Conservation (phyloP, 2,329 filamentous ascomycete species). For the Harringtonia lauricola region DNA sequence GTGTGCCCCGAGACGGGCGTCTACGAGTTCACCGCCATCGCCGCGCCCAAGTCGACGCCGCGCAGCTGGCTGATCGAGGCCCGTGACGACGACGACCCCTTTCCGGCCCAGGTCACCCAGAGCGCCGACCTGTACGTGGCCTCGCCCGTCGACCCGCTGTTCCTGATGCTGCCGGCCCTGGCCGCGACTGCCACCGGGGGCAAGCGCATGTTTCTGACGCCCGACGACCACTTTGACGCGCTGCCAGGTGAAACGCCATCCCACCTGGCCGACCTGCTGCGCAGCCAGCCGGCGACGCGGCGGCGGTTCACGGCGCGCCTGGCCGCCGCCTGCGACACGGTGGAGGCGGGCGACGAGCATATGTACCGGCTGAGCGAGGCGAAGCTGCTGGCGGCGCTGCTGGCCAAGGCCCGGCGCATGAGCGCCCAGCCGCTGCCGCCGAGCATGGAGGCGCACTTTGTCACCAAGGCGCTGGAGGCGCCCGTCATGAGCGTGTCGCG, state of each 20-base stretch:
- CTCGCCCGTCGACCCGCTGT: slow-evolving; percentile 74
- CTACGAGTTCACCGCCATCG: slow-evolving; percentile 52
- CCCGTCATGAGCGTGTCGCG: slow-evolving; percentile 58
- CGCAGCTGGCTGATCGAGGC: slow-evolving; percentile 48
- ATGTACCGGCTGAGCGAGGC: slow-evolving; percentile 72
- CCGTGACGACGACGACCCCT: slow-evolving; percentile 2
- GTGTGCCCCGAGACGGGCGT: slow-evolving; percentile 50
- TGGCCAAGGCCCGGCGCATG: slow-evolving; percentile 64
- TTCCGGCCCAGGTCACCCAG: slow-evolving; percentile 41
- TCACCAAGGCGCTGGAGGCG: slow-evolving; percentile 63
- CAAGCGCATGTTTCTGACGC: slow-evolving; percentile 55
- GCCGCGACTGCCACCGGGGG: slow-evolving; percentile 27
- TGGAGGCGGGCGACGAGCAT: slow-evolving; percentile 70
- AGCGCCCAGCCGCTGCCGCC: slow-evolving; percentile 47
- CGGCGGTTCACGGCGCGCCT: slow-evolving; percentile 53
- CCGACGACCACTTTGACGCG: slow-evolving; percentile 62
- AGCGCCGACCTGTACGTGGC: slow-evolving; percentile 70
- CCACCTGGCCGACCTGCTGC: slow-evolving; percentile 48
- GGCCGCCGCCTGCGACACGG: slow-evolving; percentile 63
- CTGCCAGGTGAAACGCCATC: slow-evolving; percentile 41
- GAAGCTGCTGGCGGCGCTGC: slow-evolving; percentile 55
- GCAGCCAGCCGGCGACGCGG: slow-evolving; percentile 30
- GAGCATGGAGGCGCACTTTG: slow-evolving; percentile 79
- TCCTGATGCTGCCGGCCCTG: slow-evolving; percentile 69
- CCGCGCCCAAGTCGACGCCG: slow-evolving; percentile 39